A percentile compares a stretch with the other conserved stretches of the same genome.
Evolutionary conservation across 1,284 basidiomycete genomes (phyloP).

Genomic region (Earliella scabrosa): DNA sequence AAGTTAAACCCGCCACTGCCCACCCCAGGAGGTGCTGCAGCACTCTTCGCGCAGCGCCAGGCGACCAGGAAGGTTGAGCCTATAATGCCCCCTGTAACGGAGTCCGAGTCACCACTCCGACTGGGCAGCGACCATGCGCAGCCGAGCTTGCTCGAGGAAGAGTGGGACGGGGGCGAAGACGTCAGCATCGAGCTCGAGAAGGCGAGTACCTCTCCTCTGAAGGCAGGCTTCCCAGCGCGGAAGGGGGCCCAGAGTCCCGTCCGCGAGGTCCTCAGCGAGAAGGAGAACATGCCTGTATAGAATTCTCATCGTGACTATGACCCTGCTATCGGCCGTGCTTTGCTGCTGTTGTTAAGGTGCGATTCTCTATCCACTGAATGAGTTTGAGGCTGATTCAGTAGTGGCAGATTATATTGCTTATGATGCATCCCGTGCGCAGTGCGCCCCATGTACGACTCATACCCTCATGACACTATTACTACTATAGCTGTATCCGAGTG

Average conservation of each 20-base stretch:
- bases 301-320: neutral
- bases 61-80: slow-evolving; percentile 36
- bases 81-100: slow-evolving; percentile 29
- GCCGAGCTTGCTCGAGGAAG: slow-evolving; percentile 63
- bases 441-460: slow-evolving; percentile 21
- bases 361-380: neutral
- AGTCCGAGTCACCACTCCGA: slow-evolving; percentile 54
- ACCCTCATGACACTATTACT: slow-evolving; percentile 9
- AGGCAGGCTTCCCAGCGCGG: slow-evolving; percentile 17
- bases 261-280: slow-evolving; percentile 35
- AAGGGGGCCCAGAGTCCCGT: slow-evolving; percentile 30
- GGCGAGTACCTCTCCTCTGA: slow-evolving; percentile 14
- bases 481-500: slow-evolving; percentile 7
- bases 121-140: slow-evolving; percentile 43
- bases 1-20: slow-evolving; percentile 50
- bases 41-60: slow-evolving; percentile 52
- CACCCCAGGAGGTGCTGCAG: slow-evolving; percentile 51
- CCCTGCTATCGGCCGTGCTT: slow-evolving; percentile 4
- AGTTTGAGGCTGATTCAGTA: neutral
- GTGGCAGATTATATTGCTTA: slow-evolving; percentile 15
- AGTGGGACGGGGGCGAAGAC: slow-evolving; percentile 47
- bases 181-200: slow-evolving; percentile 54
- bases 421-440: slow-evolving; percentile 19
- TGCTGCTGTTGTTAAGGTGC: slow-evolving; percentile 21
- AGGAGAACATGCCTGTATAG: slow-evolving; percentile 36